phyloP scores from a whole-genome alignment of 148 eudicot genomes.

The Rhododendron kiyosumense region DNA sequence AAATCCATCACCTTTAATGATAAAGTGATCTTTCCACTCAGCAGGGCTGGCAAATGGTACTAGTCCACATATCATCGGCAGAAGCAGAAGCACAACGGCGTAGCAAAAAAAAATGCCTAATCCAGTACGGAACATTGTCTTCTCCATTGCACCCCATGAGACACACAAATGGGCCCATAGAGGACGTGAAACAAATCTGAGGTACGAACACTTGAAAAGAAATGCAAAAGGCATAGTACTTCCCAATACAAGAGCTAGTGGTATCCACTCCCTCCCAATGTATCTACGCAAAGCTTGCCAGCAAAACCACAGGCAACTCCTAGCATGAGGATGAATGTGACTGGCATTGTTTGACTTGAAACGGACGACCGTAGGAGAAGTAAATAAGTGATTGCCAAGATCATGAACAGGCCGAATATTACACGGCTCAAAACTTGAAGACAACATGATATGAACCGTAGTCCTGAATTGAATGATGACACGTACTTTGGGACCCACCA shows the following conservation, averaged over 20 bases:
- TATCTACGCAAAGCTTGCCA: constrained; percentile 80
- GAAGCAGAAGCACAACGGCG: constrained; percentile 26
- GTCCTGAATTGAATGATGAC: constrained; percentile 58
- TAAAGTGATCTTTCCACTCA: constrained; percentile 78
- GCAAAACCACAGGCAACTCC: constrained; percentile 64
- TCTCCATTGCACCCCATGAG: constrained; percentile 18
- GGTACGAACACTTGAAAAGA: constrained; percentile 44
- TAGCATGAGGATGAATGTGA: constrained; percentile 68
- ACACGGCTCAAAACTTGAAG: constrained; percentile 67
- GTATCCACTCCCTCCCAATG: constrained; percentile 81
- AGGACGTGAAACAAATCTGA: constrained; percentile 43
- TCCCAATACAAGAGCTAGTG: constrained; percentile 81
- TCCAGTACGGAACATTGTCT: constrained; percentile 44
- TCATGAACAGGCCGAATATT: constrained; percentile 57
- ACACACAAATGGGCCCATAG: constrained; percentile 50
- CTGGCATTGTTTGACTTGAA: constrained; percentile 72
- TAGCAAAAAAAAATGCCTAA: constrained; percentile 49
- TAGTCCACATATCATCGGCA: constrained; percentile 72
- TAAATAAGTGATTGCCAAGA: constrained; percentile 40
- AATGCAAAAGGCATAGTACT: constrained; percentile 55
- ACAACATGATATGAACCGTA: constrained; percentile 55
- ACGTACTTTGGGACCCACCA: constrained; percentile 87
- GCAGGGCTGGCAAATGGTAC: constrained; percentile 62
- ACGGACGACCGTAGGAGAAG: constrained; percentile 57
- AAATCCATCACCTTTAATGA: constrained; percentile 26